Percentiles rank a stretch among this genome's conserved stretches.
Conservation (phyloP, 78 protist genomes). For the Chrysochromulina tobinii region DNA sequence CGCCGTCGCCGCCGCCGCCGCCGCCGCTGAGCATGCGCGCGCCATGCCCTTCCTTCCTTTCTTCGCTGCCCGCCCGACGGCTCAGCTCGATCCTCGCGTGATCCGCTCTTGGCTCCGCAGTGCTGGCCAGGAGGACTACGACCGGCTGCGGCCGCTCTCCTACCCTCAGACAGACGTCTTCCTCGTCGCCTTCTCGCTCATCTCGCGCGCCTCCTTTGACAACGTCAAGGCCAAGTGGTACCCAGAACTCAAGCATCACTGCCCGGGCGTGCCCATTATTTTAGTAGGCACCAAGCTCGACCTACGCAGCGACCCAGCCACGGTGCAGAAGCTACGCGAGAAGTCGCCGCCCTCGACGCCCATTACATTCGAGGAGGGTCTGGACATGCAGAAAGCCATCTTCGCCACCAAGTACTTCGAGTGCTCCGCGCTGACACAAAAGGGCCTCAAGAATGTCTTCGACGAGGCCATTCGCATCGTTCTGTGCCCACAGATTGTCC, state of each 20-base stretch:
- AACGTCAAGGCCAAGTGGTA: constrained; percentile 80
- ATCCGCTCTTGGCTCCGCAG: no score
- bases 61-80: no score
- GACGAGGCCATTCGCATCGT: constrained; percentile 88
- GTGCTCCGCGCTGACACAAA: constrained; percentile 90
- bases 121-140: constrained; percentile 96
- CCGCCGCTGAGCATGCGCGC: no score
- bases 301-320: constrained; percentile 64
- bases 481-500: constrained; percentile 33
- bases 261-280: constrained; percentile 79
- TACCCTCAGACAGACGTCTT: constrained; percentile 89
- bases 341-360: not conserved
- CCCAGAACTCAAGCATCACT: constrained; percentile 89
- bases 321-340: constrained; percentile 31
- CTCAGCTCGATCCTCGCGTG: no score
- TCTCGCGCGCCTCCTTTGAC: constrained; percentile 74
- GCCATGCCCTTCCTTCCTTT: no score
- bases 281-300: constrained; percentile 91
- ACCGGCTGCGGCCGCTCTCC: constrained; percentile 89
- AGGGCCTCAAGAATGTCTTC: constrained; percentile 82
- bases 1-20: no score
- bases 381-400: constrained; percentile 59
- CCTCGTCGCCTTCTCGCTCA: constrained; percentile 85
- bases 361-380: constrained; percentile 22
- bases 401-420: constrained; percentile 85